phyloP scores from a whole-genome alignment of 78 protist species.

The Dictyostelium intermedium region DNA sequence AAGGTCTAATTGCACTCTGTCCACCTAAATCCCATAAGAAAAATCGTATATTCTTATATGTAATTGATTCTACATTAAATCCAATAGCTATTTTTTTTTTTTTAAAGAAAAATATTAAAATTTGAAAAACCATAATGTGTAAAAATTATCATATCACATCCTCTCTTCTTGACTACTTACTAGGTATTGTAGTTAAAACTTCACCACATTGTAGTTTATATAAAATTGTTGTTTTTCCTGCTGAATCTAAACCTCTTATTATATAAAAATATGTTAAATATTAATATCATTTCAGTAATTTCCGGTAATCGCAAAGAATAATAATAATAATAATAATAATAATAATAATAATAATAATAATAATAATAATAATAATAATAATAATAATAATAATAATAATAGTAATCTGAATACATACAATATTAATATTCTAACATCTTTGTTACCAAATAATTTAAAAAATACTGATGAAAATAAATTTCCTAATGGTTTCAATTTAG shows the following conservation, averaged over 20 bases:
- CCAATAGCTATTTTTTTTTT: constrained; percentile 98
- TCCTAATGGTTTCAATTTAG: constrained; percentile 16
- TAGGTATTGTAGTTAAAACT: constrained; percentile 92
- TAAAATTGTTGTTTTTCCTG: constrained; percentile 84
- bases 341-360: too few species aligned
- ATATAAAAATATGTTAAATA: too few species aligned
- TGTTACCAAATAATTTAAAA: constrained; percentile 83
- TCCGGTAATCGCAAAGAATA: too few species aligned
- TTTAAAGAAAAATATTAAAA: background rate
- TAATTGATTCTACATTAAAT: constrained; percentile 97
- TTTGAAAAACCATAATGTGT: too few species aligned
- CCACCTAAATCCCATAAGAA: constrained; percentile 93
- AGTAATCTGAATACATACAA: background rate
- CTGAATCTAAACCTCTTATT: background rate
- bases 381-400: too few species aligned
- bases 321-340: too few species aligned
- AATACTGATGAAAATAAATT: constrained; percentile 82
- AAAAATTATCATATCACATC: too few species aligned
- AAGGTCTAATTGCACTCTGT: constrained; percentile 92
- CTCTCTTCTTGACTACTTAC: constrained; percentile 16
- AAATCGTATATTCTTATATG: constrained; percentile 94
- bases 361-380: too few species aligned
- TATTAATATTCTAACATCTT: constrained; percentile 91
- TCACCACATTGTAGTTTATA: constrained; percentile 91
- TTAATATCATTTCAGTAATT: background rate